Conservation (phyloP, 2,329 filamentous ascomycete genomes). For the Elsinoe ampelina region DNA sequence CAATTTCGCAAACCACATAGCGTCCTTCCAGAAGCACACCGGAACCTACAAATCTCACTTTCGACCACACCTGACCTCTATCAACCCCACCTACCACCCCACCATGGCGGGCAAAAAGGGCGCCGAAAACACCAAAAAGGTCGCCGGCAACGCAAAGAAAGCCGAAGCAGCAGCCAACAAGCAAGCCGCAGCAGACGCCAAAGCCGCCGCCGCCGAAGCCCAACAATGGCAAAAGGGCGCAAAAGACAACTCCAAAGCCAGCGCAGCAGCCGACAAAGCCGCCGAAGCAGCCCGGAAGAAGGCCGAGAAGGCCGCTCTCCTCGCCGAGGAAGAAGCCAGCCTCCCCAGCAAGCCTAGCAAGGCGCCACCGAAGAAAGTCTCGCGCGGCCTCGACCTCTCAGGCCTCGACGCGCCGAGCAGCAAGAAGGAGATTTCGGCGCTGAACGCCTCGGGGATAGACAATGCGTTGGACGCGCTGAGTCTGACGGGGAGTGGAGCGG, state of each 20-base stretch:
- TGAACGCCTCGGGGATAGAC: slow-evolving; percentile 84
- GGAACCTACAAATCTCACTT: not conserved
- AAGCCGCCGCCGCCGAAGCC: slow-evolving; percentile 58
- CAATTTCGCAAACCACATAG: not conserved
- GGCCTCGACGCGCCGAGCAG: slow-evolving; percentile 56
- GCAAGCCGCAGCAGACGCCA: slow-evolving; percentile 58
- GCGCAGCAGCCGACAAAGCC: slow-evolving; percentile 74
- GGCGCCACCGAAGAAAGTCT: slow-evolving; percentile 47
- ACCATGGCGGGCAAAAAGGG: slow-evolving; percentile 64
- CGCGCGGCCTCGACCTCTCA: slow-evolving; percentile 60
- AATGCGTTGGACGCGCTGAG: slow-evolving; percentile 83
- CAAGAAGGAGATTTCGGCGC: slow-evolving; percentile 43
- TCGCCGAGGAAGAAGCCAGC: slow-evolving; percentile 72
- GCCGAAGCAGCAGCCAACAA: slow-evolving; percentile 78
- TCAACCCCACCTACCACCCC: not conserved
- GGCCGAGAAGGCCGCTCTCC: slow-evolving; percentile 76
- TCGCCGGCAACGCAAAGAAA: slow-evolving; percentile 80
- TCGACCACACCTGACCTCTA: not conserved
- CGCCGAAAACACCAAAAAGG: slow-evolving; percentile 77
- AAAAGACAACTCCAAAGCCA: slow-evolving; percentile 80
- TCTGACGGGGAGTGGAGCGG: slow-evolving; percentile 45
- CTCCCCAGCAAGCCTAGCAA: slow-evolving; percentile 54
- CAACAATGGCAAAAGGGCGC: slow-evolving; percentile 76
- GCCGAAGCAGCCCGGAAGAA: slow-evolving; percentile 79
- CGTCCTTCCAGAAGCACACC: not conserved